Evolutionary conservation across 495 filamentous ascomycete species (phyloP).

Genomic region (Hyaloscypha hepaticicola): DNA sequence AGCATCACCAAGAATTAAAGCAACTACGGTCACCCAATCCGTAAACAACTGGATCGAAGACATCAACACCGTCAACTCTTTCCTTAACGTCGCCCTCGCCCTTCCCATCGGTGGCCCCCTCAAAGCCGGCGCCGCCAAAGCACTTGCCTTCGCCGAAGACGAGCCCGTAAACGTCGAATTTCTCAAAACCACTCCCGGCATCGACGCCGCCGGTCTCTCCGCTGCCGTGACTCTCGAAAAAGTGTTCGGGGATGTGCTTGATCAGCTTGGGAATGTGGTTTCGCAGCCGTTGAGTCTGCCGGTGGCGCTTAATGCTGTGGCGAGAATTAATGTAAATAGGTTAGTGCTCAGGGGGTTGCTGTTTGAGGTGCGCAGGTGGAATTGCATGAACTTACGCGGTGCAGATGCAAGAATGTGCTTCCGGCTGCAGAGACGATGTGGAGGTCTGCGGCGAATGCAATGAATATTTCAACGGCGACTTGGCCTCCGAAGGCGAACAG

Average conservation of each 20-base stretch:
- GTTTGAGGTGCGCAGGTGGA: neutral
- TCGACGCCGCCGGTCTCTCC: neutral
- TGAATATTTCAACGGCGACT: conserved; percentile 1
- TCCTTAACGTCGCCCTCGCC: conserved; percentile 9
- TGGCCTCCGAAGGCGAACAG: conserved; percentile 8
- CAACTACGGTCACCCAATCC: conserved; percentile 6
- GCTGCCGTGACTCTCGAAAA: conserved; percentile 5
- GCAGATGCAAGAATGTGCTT: conserved; percentile 7
- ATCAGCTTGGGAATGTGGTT: conserved; percentile 14
- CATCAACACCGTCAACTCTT: conserved; percentile 7
- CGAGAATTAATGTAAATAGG: conserved; percentile 9
- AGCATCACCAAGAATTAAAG: conserved; percentile 7
- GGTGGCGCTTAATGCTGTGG: conserved; percentile 10
- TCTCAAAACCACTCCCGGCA: conserved; percentile 12
- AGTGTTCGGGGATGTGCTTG: conserved; percentile 11
- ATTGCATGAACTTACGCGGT: neutral
- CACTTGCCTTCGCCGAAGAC: conserved; percentile 9
- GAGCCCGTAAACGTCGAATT: conserved; percentile 12
- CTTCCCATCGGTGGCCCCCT: neutral
- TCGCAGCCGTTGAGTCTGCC: conserved; percentile 1
- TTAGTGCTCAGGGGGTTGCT: neutral
- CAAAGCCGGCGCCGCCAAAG: conserved; percentile 1
- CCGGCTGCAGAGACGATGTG: conserved; percentile 9
- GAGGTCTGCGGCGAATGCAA: conserved; percentile 1
- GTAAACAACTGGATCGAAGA: conserved; percentile 15